Percentiles rank a stretch among this genome's conserved stretches.
Conservation (phyloP, 2,329 filamentous ascomycete genomes). For the Emydomyces testavorans region DNA sequence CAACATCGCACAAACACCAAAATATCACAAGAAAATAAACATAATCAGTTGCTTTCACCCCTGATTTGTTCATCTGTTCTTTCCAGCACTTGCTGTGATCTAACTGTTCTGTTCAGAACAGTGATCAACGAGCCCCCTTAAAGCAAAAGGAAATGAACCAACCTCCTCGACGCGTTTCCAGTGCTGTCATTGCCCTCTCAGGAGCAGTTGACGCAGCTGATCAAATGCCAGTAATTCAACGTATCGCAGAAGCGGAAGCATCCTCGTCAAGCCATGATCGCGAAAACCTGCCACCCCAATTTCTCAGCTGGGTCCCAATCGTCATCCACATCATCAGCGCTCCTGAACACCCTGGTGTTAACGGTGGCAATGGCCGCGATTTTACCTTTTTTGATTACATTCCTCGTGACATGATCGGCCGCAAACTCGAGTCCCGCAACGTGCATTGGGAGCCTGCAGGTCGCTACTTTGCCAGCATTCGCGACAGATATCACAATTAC, state of each 20-base stretch:
- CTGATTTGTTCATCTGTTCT: not conserved
- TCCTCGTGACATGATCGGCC: conserved; percentile 5
- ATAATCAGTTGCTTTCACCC: not conserved
- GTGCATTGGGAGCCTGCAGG: conserved; percentile 6
- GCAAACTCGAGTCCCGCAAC: conserved; percentile 1
- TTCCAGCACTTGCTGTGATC: not conserved
- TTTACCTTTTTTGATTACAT: conserved; percentile 9
- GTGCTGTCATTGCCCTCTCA: not conserved
- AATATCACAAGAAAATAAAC: not conserved
- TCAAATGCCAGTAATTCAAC: not conserved
- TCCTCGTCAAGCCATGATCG: not conserved
- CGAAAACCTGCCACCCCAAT: not conserved
- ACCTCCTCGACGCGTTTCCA: not conserved
- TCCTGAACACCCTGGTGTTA: conserved; percentile 8
- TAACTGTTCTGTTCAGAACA: not conserved
- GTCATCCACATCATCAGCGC: conserved; percentile 7
- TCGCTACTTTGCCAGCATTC: conserved; percentile 6
- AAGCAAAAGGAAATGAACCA: not conserved
- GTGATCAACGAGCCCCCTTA: not conserved
- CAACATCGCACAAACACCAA: conserved; percentile 5
- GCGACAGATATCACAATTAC: conserved; percentile 3
- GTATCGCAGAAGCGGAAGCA: not conserved
- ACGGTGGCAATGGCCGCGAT: conserved; percentile 6
- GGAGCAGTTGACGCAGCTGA: not conserved
- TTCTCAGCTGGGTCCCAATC: conserved; percentile 4